Percentiles rank a stretch among this genome's conserved stretches.
These are phyloP conservation scores for Cokeromyces recurvatus DNA, from an alignment of 371 early-diverging fungal genomes.

Conservation along the genomic window DNA sequence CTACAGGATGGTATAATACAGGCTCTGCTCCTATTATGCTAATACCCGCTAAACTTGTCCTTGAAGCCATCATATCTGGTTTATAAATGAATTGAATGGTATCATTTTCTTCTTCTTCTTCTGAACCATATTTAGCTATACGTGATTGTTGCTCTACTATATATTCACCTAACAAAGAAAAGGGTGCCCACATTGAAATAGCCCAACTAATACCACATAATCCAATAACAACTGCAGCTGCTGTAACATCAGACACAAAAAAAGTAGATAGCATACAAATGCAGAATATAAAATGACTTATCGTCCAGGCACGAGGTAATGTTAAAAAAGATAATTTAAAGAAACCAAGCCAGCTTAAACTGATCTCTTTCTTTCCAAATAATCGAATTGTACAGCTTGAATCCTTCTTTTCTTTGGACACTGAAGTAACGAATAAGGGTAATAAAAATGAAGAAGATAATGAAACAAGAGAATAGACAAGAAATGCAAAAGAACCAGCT, in stretches of 20 bases:
- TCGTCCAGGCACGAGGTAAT: conserved; percentile 66
- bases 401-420: neutral
- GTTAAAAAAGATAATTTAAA: conserved; percentile 32
- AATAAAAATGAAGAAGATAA: conserved; percentile 68
- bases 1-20: conserved; percentile 33
- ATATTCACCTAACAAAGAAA: conserved; percentile 85
- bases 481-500: conserved; percentile 80
- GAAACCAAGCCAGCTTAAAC: conserved; percentile 13
- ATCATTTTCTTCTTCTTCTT: too few relatives aligned
- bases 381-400: neutral
- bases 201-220: conserved; percentile 85
- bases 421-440: conserved; percentile 46
- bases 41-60: conserved; percentile 23
- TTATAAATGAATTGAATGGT: neutral
- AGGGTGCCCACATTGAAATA: conserved; percentile 89
- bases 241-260: conserved; percentile 44
- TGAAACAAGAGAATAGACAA: conserved; percentile 76
- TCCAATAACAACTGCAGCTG: conserved; percentile 62
- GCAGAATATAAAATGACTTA: conserved; percentile 65
- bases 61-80: conserved; percentile 17
- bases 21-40: conserved; percentile 33
- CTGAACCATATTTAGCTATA: neutral
- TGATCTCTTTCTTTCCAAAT: conserved; percentile 7
- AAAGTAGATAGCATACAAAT: conserved; percentile 65
- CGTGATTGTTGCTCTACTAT: conserved; percentile 45